Base-by-base conservation (phyloP, 768 basidiomycete genomes). In the Russula vinacea region DNA sequence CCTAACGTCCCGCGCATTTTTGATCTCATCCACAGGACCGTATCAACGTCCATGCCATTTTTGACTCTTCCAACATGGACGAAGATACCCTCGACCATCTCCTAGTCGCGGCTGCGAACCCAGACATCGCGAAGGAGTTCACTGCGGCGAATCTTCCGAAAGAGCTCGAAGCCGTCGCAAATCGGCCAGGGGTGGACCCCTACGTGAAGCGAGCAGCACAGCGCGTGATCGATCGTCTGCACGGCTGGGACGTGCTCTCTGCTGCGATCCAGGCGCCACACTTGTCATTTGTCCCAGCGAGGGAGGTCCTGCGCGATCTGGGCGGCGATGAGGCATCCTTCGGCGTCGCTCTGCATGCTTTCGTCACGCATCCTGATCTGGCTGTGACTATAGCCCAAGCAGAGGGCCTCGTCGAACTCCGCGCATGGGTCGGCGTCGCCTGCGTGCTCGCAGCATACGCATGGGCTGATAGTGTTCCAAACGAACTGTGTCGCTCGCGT, bases 381-480 rank as follows among this genome's bases (percentile, higher is more conserved):
- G 70, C 79, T 50, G 69, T 76, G 2, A 81, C 78, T 24, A 57
- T 65, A 16, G 40, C 39, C 22, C 55, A 56, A 33, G 32, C 47
- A 16, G 55, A 60, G 60, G 75, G 81, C 3, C 83, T 85, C 70
- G 79, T 79, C 32, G 84, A 86, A 52, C 88, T 91, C 66, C 80
- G 86, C 62, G 86, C 87, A 0, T 84, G 82, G 65, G 74, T 91
- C 53, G 90, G 90, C 1, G 79, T 91, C 9, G 79, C 85, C 3
- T 78, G 80, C 56, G 83, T 90, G 16, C 74, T 92, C 16, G 84
- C 84, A 2, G 87, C 88, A 39, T 87, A 86, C 70, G 87, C 88
- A 3, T 93, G 89, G 87, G 83, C 90, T 14, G 90, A 92, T 69
- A 89, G 88, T 71, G 76, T 89, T 22, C 86, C 86, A 0, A 82